Base-by-base conservation (phyloP, 768 basidiomycete species). In the Stropharia rugosoannulata region DNA sequence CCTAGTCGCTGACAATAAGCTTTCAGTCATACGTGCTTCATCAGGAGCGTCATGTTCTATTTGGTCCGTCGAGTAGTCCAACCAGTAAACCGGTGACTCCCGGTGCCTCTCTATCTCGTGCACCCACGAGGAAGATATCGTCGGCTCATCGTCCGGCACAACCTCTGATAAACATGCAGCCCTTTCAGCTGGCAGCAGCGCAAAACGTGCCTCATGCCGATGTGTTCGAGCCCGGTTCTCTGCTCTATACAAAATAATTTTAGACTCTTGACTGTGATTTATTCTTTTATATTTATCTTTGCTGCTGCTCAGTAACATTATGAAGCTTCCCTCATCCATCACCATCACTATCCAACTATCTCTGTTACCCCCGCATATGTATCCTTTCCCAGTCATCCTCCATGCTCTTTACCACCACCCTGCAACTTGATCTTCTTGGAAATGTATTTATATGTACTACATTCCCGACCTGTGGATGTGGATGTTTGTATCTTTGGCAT, bases 11-110 rank as follows among this genome's bases (percentile, higher is more conserved):
- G 10, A 42, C 59, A 29, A 47, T 48, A 32, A 51, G 43, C 40
- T 55, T 36, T 29, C 57, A 93, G 90, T 93, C 92, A 1, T 93
- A 92, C 66, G 85, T 93, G 46, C 77, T 93, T 16, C 79, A 87
- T 63, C 91, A 93, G 71, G 91, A 93, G 65, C 84, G 86, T 39
- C 81, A 87, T 56, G 79, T 90, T 55, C 77, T 88, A 12, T 83
- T 84, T 63, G 78, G 75, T 49, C 72, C 76, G 16, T 75, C 73
- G 56, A 62, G 70, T 5, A 70, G 64, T 44, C 59, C 67, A 25
- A 51, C 19, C 37, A 40, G 40, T 29, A 16, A 16, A 13, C 29
- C 47, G 12, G 45, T 13, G 29, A 22, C 42, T 1, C 35, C 11
- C 18, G n/a, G 38, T 12, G 57, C 70, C 36, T 55, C 66, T 16